Conservation (phyloP, 352 stramenopile genomes). For the Phytopythium aichiense region DNA sequence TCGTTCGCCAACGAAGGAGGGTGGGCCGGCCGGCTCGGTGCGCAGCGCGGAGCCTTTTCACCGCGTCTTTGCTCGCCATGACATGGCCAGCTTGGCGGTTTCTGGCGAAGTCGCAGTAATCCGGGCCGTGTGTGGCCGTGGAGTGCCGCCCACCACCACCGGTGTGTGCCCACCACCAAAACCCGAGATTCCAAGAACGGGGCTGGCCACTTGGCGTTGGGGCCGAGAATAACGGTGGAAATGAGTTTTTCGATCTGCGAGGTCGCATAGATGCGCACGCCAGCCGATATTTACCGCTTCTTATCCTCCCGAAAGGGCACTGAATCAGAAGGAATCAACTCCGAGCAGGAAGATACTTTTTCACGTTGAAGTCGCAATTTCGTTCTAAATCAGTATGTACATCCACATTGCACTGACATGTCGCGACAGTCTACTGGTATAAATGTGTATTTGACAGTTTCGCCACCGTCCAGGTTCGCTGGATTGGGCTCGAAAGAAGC, state of each 20-base stretch:
- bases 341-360: not conserved
- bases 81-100: not conserved
- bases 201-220: no score
- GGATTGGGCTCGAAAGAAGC: not conserved
- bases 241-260: not conserved
- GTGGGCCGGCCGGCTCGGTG: no score
- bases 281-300: not conserved
- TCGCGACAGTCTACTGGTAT: no score
- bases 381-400: not conserved
- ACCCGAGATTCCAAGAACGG: not conserved
- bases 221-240: not conserved
- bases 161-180: slow-evolving; percentile 6
- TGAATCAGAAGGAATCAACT: slow-evolving; percentile 1
- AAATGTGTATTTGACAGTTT: no score
- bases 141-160: not conserved
- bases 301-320: slow-evolving; percentile 3
- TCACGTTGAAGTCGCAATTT: not conserved
- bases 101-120: slow-evolving; percentile 5
- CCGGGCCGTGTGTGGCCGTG: not conserved
- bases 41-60: not conserved
- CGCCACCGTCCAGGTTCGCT: not conserved
- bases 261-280: not conserved
- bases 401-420: no score
- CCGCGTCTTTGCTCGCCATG: not conserved
- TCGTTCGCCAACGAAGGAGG: no score